Conservation (phyloP, 352 stramenopile genomes). For the Globisporangium takayamanum region DNA sequence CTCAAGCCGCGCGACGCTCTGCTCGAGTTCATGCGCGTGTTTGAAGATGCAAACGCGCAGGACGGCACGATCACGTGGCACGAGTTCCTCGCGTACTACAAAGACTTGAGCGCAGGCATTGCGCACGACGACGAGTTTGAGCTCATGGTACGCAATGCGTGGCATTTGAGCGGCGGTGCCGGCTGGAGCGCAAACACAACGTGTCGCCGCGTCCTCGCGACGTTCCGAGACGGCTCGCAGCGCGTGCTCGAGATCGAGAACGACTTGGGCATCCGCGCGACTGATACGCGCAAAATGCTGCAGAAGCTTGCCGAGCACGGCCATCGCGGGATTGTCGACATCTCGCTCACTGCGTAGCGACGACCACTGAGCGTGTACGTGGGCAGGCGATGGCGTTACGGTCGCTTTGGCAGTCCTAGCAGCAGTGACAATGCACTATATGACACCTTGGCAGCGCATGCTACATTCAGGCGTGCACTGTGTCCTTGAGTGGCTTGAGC, state of each 20-base stretch:
- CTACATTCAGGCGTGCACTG: no score
- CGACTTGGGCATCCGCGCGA: constrained; percentile 44
- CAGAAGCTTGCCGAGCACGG: constrained; percentile 48
- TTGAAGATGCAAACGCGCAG: constrained; percentile 29
- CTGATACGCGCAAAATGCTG: constrained; percentile 47
- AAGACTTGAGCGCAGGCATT: constrained; percentile 80
- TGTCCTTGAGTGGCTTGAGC: no score
- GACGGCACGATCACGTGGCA: constrained; percentile 69
- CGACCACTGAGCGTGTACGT: no score
- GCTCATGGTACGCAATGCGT: constrained; percentile 81
- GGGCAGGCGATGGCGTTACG: no score
- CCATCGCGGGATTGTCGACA: constrained; percentile 38
- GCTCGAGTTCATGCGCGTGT: constrained; percentile 79
- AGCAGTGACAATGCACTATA: no score
- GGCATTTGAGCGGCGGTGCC: constrained; percentile 76
- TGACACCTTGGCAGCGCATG: no score
- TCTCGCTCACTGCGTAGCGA: constrained; percentile 30
- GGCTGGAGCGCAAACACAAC: constrained; percentile 74
- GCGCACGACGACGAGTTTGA: constrained; percentile 82
- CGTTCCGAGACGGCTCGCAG: constrained; percentile 60
- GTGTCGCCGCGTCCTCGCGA: constrained; percentile 65
- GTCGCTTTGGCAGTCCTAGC: no score
- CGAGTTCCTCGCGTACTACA: constrained; percentile 90
- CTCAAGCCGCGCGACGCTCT: constrained; percentile 58
- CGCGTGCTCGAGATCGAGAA: constrained; percentile 66